These are phyloP conservation scores for Dictyostelium capitatum DNA, from an alignment of 78 protist species.

Conservation along the genomic window DNA sequence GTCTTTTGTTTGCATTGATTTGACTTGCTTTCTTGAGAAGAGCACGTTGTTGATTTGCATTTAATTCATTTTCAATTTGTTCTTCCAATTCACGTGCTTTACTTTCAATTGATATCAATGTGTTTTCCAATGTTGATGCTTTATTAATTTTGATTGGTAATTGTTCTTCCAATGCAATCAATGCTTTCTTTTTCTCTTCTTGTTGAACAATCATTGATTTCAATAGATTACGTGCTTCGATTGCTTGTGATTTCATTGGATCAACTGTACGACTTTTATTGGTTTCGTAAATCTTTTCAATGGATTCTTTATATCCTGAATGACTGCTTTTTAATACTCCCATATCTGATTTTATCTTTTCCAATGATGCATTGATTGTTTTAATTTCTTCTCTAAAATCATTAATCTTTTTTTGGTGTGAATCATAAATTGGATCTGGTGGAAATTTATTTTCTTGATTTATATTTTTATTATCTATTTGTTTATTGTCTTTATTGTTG, in stretches of 20 bases:
- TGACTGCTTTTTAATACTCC: not conserved
- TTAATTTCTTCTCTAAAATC: not conserved
- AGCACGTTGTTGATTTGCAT: not conserved
- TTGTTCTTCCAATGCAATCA: not conserved
- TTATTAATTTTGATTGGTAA: slow-evolving; percentile 29
- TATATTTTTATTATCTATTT: not conserved
- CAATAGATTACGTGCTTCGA: not conserved
- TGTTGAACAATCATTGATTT: slow-evolving; percentile 13
- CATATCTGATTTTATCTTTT: not conserved
- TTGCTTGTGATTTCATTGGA: slow-evolving; percentile 7
- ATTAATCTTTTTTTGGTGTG: slow-evolving; percentile 5
- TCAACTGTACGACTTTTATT: not conserved
- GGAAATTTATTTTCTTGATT: slow-evolving; percentile 17
- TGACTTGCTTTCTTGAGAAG: slow-evolving; percentile 20
- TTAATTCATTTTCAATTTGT: slow-evolving; percentile 28
- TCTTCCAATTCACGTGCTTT: slow-evolving; percentile 4
- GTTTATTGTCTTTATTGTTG: not conserved
- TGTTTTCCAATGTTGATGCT: not conserved
- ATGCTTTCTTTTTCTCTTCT: not conserved
- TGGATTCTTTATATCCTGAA: not conserved
- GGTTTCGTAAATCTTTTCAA: slow-evolving; percentile 9
- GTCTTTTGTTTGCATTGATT: not conserved
- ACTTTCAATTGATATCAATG: not conserved
- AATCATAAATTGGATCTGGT: slow-evolving; percentile 21
- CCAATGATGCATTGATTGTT: not conserved